phyloP scores from a whole-genome alignment of 352 stramenopile genomes.

The Globisporangium paddicum region DNA sequence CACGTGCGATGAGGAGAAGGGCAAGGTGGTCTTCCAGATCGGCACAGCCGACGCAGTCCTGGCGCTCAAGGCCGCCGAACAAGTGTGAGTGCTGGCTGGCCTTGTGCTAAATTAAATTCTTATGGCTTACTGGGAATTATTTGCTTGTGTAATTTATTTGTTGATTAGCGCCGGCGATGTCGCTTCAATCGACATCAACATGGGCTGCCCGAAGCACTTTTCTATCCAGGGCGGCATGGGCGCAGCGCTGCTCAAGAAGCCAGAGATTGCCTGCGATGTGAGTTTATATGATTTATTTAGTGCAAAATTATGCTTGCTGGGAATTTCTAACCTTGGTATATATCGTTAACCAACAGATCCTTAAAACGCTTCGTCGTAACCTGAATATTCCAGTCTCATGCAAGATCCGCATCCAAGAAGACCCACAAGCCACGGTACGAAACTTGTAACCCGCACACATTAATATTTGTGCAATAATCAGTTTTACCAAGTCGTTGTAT shows the following conservation, averaged over 20 bases:
- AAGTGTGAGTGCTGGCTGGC: slow-evolving; percentile 40
- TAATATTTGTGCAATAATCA: too few species aligned
- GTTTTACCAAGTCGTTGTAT: too few species aligned
- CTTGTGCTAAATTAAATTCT: background rate
- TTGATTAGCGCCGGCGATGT: slow-evolving; percentile 69
- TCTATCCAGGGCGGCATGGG: slow-evolving; percentile 91
- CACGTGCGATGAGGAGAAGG: slow-evolving; percentile 77
- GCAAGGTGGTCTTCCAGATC: slow-evolving; percentile 88
- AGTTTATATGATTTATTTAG: slow-evolving; percentile 3
- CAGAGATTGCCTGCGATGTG: slow-evolving; percentile 83
- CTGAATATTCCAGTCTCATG: slow-evolving; percentile 82
- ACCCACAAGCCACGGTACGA: slow-evolving; percentile 56
- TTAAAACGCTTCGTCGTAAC: slow-evolving; percentile 77
- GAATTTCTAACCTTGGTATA: background rate
- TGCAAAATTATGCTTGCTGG: background rate
- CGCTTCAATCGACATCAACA: slow-evolving; percentile 92
- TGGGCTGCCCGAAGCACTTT: slow-evolving; percentile 94
- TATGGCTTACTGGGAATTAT: background rate
- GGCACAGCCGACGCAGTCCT: slow-evolving; percentile 75
- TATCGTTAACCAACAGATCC: slow-evolving; percentile 30
- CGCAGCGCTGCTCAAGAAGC: slow-evolving; percentile 84
- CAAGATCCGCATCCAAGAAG: slow-evolving; percentile 83
- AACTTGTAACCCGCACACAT: too few species aligned
- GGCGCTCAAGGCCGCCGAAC: slow-evolving; percentile 69
- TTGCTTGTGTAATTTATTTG: background rate